Evolutionary conservation across 2,329 filamentous ascomycete genomes (phyloP), one percentile per base, ranked within the genome.

Genomic region (Trichophaea hybrida): DNA sequence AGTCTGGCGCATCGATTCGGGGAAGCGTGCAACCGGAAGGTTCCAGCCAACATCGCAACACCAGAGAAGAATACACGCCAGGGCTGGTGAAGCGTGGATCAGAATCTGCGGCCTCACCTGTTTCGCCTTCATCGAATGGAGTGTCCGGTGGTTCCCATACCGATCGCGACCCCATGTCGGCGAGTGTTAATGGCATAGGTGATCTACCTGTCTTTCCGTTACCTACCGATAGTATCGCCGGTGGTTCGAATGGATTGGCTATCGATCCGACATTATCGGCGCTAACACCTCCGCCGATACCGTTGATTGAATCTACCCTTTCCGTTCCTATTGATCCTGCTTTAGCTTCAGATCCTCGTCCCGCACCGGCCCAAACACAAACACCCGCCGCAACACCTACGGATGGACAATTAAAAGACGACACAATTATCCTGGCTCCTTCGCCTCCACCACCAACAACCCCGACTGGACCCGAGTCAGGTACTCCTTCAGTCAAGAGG

Each of bases 201-300:
- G 52, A 40, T 17, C 50, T 60, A 4, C 54, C 62, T 34, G 53
- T 64, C 12, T 65, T 63, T 40, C 64, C 71, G 2, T 80, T 83
- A 24, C 72, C 75, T 50, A 71, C 73, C 1, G 69, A 72, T n/a
- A 5, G 44, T 8, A 71, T 73, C 1, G 69, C 72, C 7, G 44
- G 44, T 2, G n/a, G n/a, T n/a, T 54, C 55, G n/a, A 58, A 58
- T 35, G 54, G 35, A n/a, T 49, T 58, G 5, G 55, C 63, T 34
- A 56, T 64, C 13, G 66, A 65, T 46, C 65, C 71, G 2, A 80
- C 83, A 17, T 72, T 76, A 49, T 71, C 73, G 1, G 69, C 72
- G 38, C 68, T 70, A 1, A 67, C 68, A 40, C 58, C 63, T 3
- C 63, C 59, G 1, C 59, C 53, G 5, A 43, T 61, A 17, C 46